Percentiles rank a stretch among this genome's conserved stretches.
These are phyloP conservation scores for Phytophthora megakarya DNA, from an alignment of 352 stramenopile species.

Conservation along the genomic window DNA sequence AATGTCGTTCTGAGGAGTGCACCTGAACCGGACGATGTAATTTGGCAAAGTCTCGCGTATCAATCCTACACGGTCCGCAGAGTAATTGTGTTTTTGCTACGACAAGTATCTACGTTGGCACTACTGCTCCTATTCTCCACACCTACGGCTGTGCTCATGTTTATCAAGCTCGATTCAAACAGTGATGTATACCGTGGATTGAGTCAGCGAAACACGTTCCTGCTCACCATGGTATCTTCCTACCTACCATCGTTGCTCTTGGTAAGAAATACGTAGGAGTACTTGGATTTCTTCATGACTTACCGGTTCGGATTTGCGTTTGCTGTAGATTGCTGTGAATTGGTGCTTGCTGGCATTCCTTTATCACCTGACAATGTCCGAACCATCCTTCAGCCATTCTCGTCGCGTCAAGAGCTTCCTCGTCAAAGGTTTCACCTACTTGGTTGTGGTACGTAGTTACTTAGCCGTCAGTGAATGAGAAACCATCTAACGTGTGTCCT, in stretches of 20 bases:
- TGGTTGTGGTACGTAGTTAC: conserved; percentile 60
- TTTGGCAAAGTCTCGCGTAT: conserved; percentile 79
- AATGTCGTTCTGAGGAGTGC: conserved; percentile 67
- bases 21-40: conserved; percentile 76
- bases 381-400: conserved; percentile 71
- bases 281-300: neutral
- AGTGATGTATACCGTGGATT: conserved; percentile 64
- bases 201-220: conserved; percentile 46
- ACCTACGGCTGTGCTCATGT: conserved; percentile 79
- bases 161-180: conserved; percentile 76
- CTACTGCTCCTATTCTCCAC: conserved; percentile 79
- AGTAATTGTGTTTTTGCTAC: conserved; percentile 43
- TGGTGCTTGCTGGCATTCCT: conserved; percentile 75
- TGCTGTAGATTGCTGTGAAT: conserved; percentile 70
- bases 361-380: conserved; percentile 69
- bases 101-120: conserved; percentile 56
- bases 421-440: conserved; percentile 76
- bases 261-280: conserved; percentile 33
- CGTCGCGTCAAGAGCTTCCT: conserved; percentile 72
- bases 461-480: neutral
- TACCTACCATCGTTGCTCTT: conserved; percentile 79
- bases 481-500: neutral
- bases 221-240: conserved; percentile 65
- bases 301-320: neutral
- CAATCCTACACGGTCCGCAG: conserved; percentile 48